Evolutionary conservation across 2,329 filamentous ascomycete genomes (phyloP), one percentile per base, ranked within the genome.

Genomic region (Nemania sp.): DNA sequence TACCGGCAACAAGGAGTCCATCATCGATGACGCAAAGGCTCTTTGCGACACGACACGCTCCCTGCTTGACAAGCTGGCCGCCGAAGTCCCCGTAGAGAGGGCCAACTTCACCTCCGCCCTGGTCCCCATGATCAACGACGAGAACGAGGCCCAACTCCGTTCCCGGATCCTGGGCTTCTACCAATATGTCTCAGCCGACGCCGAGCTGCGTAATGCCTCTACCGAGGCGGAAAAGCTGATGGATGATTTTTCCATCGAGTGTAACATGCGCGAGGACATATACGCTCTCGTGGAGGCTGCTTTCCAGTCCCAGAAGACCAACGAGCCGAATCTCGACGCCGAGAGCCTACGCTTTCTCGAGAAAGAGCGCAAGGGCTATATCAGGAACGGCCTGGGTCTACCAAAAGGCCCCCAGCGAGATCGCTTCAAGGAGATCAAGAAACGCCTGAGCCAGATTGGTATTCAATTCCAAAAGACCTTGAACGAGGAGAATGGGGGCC

Each of bases 341-440:
- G 91, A 95, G 77, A 88, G 86, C 58, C 76, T 86, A 67, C 83
- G 88, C n/a, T 75, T 93, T 65, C 78, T 95, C 32, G 87, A 92
- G 76, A 92, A 90, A 77, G 88, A 92, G 70, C 84, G 89, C 69
- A 91, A 91, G 76, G 84, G 82, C 64, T 94, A 90, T 75, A 87
- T 94, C 69, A 83, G 85, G 55, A 92, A 92, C 73, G 91, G 91
- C 13, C 78, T 95, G 48, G 86, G 86, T 3, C 79, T 95, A 51
- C 87, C 90, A 1, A 84, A 85, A 21, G 90, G 90, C 1, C 79
- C 83, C 4, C 80, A 92, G 77, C 79, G 90, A 63, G 90, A 92
- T 68, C 85, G 90, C 46, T 94, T 94, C 83, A 94, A 92, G 80
- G 89, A 89, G 75, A 92, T 94, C 77, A 91, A 92, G 83, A 91